Conservation (phyloP, 1,284 basidiomycete genomes). For the Naganishia sp. region DNA sequence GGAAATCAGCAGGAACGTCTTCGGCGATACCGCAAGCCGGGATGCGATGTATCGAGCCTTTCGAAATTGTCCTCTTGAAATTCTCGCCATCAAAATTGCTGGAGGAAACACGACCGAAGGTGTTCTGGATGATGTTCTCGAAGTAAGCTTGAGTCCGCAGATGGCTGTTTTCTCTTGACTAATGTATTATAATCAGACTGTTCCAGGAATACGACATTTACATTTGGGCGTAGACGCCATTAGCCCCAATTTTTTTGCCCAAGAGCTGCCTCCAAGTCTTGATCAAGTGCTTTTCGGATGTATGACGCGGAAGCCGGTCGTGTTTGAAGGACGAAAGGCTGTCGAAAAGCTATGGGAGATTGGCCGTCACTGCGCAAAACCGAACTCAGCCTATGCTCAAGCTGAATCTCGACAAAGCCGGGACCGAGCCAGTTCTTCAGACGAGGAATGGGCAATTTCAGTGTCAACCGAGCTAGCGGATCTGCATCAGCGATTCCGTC, state of each 20-base stretch:
- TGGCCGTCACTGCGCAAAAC: constrained; percentile 9
- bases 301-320: constrained; percentile 4
- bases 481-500: constrained; percentile 2
- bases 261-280: constrained; percentile 11
- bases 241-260: constrained; percentile 22
- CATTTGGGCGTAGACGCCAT: constrained; percentile 28
- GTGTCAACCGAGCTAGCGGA: not conserved
- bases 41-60: constrained; percentile 14
- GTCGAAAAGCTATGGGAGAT: constrained; percentile 25
- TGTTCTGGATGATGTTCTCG: constrained; percentile 21
- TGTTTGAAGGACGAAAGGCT: constrained; percentile 22
- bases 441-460: not conserved
- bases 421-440: not conserved
- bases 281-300: constrained; percentile 24
- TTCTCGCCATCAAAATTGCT: constrained; percentile 20
- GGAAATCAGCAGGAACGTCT: constrained; percentile 27
- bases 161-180: not conserved
- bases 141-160: constrained; percentile 4
- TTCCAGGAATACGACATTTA: constrained; percentile 20
- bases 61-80: constrained; percentile 1
- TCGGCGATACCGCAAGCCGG: constrained; percentile 1
- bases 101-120: constrained; percentile 22
- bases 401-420: not conserved
- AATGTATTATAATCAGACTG: not conserved
- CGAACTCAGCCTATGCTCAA: constrained; percentile 5